A percentile compares a stretch with the other conserved stretches of the same genome.
Evolutionary conservation across 306 rosid genomes (phyloP).

Genomic region (Trifolium repens): DNA sequence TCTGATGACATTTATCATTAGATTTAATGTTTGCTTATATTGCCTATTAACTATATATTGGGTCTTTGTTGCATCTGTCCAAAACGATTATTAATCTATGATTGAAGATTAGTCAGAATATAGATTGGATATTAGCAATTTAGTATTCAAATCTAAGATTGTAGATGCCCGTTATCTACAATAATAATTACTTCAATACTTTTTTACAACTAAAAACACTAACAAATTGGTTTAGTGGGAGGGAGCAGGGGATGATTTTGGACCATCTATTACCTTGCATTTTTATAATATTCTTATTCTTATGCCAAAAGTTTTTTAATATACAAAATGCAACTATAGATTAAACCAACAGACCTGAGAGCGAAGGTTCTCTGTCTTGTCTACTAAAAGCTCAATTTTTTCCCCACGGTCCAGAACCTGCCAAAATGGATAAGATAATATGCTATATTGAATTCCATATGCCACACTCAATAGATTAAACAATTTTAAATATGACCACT

Average conservation of each 20-base stretch:
- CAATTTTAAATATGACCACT: slow-evolving; percentile 15
- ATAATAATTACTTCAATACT: slow-evolving; percentile 4
- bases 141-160: slow-evolving; percentile 5
- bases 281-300: neutral
- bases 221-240: neutral
- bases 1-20: neutral
- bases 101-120: slow-evolving; percentile 12
- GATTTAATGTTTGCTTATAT: neutral
- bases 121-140: neutral
- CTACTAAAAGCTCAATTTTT: slow-evolving; percentile 89
- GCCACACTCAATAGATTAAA: neutral
- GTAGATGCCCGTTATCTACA: neutral
- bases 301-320: neutral
- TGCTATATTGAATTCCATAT: slow-evolving; percentile 9
- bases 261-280: neutral
- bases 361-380: slow-evolving; percentile 89
- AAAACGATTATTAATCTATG: neutral
- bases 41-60: slow-evolving; percentile 15
- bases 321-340: neutral
- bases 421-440: slow-evolving; percentile 32
- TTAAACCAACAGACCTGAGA: slow-evolving; percentile 64
- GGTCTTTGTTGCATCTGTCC: slow-evolving; percentile 6
- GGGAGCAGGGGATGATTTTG: neutral
- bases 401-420: slow-evolving; percentile 98
- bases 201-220: slow-evolving; percentile 1